A percentile compares a stretch with the other conserved stretches of the same genome.
These are phyloP conservation scores for Hanseniaspora clermontiae DNA, from an alignment of 805 yeast species.

Conservation along the genomic window DNA sequence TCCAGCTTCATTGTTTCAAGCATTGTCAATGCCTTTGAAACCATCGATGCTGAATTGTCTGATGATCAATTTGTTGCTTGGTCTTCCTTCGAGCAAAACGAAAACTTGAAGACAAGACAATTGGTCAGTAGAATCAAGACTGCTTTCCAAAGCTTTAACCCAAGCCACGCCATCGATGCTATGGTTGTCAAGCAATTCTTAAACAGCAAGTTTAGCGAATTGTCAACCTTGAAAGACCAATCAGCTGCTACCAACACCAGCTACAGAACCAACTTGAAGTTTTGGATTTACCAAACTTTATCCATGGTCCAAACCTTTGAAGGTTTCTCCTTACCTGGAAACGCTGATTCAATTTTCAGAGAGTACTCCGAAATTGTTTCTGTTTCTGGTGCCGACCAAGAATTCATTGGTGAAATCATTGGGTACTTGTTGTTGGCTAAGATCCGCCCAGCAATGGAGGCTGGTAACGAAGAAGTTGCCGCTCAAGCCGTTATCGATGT, in stretches of 20 bases:
- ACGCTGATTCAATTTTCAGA: background rate
- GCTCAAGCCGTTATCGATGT: background rate
- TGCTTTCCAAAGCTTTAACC: background rate
- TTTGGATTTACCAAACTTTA: slow-evolving; percentile 3
- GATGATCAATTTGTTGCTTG: background rate
- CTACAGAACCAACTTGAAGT: background rate
- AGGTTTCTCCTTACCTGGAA: background rate
- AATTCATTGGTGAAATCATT: slow-evolving; percentile 8
- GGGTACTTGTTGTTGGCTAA: slow-evolving; percentile 7
- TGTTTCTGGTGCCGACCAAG: slow-evolving; percentile 3
- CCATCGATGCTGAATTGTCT: background rate
- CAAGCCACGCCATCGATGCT: background rate
- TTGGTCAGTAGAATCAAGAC: background rate
- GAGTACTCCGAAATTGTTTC: background rate
- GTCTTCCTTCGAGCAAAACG: background rate
- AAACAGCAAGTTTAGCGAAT: background rate
- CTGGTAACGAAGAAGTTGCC: background rate
- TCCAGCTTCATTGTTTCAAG: background rate
- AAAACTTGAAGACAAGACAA: background rate
- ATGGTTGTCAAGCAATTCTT: background rate
- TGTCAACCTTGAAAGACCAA: background rate
- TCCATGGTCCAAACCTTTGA: background rate
- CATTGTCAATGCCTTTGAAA: background rate
- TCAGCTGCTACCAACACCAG: background rate
- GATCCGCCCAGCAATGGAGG: background rate